phyloP scores from a whole-genome alignment of 139 green algal genomes.

The Coelastrella sp. region DNA sequence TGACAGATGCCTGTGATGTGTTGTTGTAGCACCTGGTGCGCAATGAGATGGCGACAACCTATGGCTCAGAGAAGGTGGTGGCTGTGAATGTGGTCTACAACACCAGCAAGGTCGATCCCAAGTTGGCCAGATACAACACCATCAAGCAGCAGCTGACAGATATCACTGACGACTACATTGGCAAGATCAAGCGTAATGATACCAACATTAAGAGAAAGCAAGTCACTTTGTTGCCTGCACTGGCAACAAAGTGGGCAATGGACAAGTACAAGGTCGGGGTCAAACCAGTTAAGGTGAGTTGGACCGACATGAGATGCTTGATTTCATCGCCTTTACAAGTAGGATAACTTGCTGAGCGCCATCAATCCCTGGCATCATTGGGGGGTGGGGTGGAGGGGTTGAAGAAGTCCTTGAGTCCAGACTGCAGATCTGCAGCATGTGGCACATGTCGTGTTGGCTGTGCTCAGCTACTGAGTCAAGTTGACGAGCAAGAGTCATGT shows the following conservation, averaged over 20 bases:
- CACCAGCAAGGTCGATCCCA: conserved; percentile 49
- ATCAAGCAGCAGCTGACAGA: conserved; percentile 50
- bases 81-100: conserved; percentile 62
- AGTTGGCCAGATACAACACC: conserved; percentile 56
- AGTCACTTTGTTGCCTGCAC: neutral
- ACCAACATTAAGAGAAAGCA: conserved; percentile 37
- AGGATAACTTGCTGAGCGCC: too few relatives aligned
- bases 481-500: too few relatives aligned
- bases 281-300: conserved; percentile 63
- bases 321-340: too few relatives aligned
- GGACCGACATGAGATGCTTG: too few relatives aligned
- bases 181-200: conserved; percentile 50
- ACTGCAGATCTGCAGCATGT: too few relatives aligned
- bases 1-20: neutral
- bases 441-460: too few relatives aligned
- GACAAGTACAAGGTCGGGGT: conserved; percentile 64
- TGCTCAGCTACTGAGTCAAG: too few relatives aligned
- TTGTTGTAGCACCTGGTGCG: conserved; percentile 42
- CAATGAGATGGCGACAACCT: conserved; percentile 46
- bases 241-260: conserved; percentile 62
- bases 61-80: conserved; percentile 20
- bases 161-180: conserved; percentile 66
- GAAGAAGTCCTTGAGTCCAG: too few relatives aligned
- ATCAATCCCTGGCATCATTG: too few relatives aligned
- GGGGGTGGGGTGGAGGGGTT: too few relatives aligned